Conservation (phyloP, 208 protist species). For the Trypanosoma scelopori region DNA sequence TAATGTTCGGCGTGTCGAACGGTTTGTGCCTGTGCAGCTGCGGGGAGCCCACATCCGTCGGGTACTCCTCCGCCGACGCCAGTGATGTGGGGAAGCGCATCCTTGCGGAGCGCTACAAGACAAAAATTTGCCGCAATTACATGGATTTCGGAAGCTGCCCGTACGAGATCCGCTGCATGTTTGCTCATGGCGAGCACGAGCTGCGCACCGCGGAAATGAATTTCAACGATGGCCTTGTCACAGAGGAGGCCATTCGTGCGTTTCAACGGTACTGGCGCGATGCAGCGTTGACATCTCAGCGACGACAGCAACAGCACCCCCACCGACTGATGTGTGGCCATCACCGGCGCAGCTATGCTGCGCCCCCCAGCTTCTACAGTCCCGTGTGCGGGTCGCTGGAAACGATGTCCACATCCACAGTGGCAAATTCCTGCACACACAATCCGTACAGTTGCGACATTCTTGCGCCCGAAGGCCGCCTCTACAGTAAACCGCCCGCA, state of each 20-base stretch:
- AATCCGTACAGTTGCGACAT: constrained; percentile 54
- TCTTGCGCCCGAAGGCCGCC: constrained; percentile 29
- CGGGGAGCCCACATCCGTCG: background rate
- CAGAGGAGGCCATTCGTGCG: constrained; percentile 59
- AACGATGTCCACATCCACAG: too few relatives aligned
- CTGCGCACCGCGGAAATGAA: constrained; percentile 68
- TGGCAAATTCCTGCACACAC: constrained; percentile 17
- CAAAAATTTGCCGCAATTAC: constrained; percentile 75
- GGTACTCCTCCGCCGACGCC: background rate
- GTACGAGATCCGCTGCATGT: constrained; percentile 74
- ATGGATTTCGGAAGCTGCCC: constrained; percentile 48
- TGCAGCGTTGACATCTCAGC: constrained; percentile 9
- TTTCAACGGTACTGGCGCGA: constrained; percentile 35
- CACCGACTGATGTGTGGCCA: background rate
- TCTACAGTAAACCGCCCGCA: constrained; percentile 23
- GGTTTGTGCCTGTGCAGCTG: background rate
- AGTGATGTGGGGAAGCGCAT: constrained; percentile 23
- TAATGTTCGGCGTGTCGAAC: background rate
- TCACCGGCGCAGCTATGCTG: too few relatives aligned
- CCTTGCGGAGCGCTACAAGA: constrained; percentile 53
- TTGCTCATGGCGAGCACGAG: constrained; percentile 73
- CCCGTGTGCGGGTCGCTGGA: too few relatives aligned
- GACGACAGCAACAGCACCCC: constrained; percentile 18
- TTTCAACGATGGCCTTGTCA: constrained; percentile 60
- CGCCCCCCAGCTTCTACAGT: too few relatives aligned